These are phyloP conservation scores for Suillus bovinus DNA, from an alignment of 768 basidiomycete species.

Conservation along the genomic window DNA sequence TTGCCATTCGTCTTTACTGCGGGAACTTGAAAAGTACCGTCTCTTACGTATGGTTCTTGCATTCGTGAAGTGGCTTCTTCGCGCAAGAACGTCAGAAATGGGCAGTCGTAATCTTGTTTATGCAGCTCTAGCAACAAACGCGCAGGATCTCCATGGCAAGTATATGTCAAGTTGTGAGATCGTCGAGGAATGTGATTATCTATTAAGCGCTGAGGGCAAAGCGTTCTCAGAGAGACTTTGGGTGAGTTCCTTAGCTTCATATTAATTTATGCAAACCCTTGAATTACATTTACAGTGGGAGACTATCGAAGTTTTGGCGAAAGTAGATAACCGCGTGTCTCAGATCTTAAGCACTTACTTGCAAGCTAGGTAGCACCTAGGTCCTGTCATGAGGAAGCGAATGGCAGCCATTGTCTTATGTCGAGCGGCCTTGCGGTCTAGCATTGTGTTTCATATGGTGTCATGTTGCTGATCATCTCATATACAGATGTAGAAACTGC, in stretches of 20 bases:
- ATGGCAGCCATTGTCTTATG: neutral
- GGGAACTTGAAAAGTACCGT: constrained; percentile 11
- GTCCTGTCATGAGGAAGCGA: neutral
- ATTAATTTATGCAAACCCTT: neutral
- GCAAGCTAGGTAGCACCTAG: neutral
- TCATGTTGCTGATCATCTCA: neutral
- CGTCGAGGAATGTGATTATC: constrained; percentile 31
- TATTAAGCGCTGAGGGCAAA: constrained; percentile 29
- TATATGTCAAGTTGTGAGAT: constrained; percentile 29
- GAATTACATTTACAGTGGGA: constrained; percentile 19
- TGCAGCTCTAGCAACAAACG: constrained; percentile 30
- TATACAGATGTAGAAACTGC: neutral
- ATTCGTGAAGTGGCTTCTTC: constrained; percentile 13
- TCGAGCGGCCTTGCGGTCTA: neutral
- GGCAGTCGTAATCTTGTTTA: constrained; percentile 38
- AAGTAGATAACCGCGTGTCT: constrained; percentile 22
- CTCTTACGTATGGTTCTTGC: neutral
- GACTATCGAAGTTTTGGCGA: constrained; percentile 20
- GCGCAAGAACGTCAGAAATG: constrained; percentile 31
- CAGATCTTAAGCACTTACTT: constrained; percentile 14
- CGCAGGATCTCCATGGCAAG: constrained; percentile 29
- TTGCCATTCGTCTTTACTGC: constrained; percentile 31
- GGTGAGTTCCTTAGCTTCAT: constrained; percentile 23
- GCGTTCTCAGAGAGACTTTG: constrained; percentile 31
- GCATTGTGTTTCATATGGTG: neutral